Percentiles rank a stretch among this genome's conserved stretches.
Conservation (phyloP, 2,329 filamentous ascomycete genomes). For the Verticillium zaregamsianum region DNA sequence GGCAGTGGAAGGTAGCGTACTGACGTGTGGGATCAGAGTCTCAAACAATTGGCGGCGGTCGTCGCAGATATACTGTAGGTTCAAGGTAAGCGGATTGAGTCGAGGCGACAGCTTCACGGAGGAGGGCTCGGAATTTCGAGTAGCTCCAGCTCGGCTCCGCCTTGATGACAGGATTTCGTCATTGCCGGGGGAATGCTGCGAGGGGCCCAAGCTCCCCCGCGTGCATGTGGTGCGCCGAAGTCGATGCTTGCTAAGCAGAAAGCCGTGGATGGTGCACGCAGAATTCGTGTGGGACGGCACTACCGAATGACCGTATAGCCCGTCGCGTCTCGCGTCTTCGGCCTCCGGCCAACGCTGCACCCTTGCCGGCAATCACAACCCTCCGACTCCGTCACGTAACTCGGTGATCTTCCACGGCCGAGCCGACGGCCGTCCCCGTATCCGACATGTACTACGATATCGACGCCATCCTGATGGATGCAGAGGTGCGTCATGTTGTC, state of each 20-base stretch:
- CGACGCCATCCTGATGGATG: conserved; percentile 78
- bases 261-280: not conserved
- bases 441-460: conserved; percentile 67
- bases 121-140: conserved; percentile 21
- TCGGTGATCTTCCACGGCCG: not conserved
- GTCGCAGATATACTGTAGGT: not conserved
- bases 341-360: not conserved
- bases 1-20: not conserved
- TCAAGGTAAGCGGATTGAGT: not conserved
- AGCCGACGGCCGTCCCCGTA: conserved; percentile 44
- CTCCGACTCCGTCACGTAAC: not conserved
- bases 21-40: not conserved
- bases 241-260: not conserved
- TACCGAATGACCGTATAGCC: conserved; percentile 14
- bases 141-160: conserved; percentile 18
- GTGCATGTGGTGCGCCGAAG: too few relatives aligned
- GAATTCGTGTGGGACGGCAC: not conserved
- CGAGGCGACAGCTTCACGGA: not conserved
- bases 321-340: not conserved
- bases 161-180: conserved; percentile 17
- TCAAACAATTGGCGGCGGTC: not conserved
- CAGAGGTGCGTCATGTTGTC: conserved; percentile 52
- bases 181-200: conserved; percentile 13
- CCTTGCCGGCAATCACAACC: not conserved
- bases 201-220: not conserved